Percentiles rank a stretch among this genome's conserved stretches.
Conservation (phyloP, 176 grass and related monocot species). For the Saccharum spontaneum region DNA sequence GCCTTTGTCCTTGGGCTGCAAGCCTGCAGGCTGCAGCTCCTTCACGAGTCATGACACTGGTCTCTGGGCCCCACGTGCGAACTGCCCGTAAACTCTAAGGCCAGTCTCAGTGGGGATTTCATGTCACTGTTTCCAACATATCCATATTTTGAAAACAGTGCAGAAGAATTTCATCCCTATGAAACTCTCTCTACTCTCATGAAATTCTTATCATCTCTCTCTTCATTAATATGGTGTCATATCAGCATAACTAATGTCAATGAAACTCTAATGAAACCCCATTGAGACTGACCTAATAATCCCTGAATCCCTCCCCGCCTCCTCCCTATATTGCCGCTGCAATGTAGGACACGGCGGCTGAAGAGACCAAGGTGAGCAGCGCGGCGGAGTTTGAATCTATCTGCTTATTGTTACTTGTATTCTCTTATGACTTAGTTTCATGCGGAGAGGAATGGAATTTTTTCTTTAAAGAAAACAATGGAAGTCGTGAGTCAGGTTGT, state of each 20-base stretch:
- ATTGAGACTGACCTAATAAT: too few relatives aligned
- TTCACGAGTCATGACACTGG: not conserved
- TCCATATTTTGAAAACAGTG: too few relatives aligned
- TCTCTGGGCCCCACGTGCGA: not conserved
- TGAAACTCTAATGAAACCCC: too few relatives aligned
- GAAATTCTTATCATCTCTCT: too few relatives aligned
- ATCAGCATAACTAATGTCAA: too few relatives aligned
- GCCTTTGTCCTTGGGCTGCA: not conserved
- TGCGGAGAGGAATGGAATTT: not conserved
- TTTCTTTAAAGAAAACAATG: not conserved
- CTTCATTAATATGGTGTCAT: too few relatives aligned
- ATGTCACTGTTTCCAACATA: too few relatives aligned
- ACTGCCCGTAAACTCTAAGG: conserved; percentile 30
- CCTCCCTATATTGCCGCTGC: not conserved
- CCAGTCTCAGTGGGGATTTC: too few relatives aligned
- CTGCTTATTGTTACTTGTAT: not conserved
- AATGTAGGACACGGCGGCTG: conserved; percentile 44
- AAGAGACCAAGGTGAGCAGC: conserved; percentile 56
- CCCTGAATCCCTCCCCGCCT: not conserved
- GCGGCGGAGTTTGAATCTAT: conserved; percentile 43
- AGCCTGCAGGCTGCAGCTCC: not conserved
- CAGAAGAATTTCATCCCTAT: too few relatives aligned
- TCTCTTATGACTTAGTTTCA: not conserved
- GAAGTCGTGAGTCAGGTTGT: not conserved
- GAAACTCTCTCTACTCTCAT: too few relatives aligned